Evolutionary conservation across 73 alveolate species (phyloP), one percentile per base, ranked within the genome.

Genomic region (Breviolum minutum): DNA sequence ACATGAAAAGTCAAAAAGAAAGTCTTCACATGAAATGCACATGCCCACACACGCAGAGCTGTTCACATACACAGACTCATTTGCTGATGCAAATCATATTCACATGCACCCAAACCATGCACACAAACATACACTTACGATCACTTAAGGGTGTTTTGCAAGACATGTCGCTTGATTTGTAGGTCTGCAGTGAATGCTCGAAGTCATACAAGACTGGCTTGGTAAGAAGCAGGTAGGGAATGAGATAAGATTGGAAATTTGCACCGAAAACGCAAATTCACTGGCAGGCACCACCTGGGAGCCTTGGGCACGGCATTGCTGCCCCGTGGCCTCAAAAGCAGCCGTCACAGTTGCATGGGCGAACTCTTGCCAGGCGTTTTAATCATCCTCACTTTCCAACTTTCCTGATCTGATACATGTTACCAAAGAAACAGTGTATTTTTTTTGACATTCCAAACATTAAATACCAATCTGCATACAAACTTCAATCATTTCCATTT

Each of bases 161-260:
- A 40, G 54, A 40, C 5, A 40, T 13, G 26, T 27, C 63, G n/a
- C n/a, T n/a, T n/a, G n/a, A n/a, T 71, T 20, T 71, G 0, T 30
- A 85, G 94, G 94, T 85, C 94, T 85, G 94, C 69, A 27, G 63
- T 29, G 94, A 85, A 62, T 85, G 94, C 19, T 60, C 94, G 61
- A 85, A 85, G 63, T 10, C 77, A 6, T 85, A 85, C 29, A 61
- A 62, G 63, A n/a, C 63, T 26, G 76, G 79, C 94, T 7, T 63
- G 27, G 30, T 85, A 63, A 74, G 94, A 14, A 85, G 79, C 94
- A 85, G 94, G 94, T 40, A n/a, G 48, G 83, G 1, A 10, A 17
- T 6, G 3, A 68, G 24, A 13, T 66, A 11, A 66, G 74, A 11
- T 66, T 22, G 3, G 77, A 22, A 22, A 68, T 14, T 22, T 68